phyloP scores from a whole-genome alignment of 2,329 filamentous ascomycete genomes.

The Scedosporium dehoogii region DNA sequence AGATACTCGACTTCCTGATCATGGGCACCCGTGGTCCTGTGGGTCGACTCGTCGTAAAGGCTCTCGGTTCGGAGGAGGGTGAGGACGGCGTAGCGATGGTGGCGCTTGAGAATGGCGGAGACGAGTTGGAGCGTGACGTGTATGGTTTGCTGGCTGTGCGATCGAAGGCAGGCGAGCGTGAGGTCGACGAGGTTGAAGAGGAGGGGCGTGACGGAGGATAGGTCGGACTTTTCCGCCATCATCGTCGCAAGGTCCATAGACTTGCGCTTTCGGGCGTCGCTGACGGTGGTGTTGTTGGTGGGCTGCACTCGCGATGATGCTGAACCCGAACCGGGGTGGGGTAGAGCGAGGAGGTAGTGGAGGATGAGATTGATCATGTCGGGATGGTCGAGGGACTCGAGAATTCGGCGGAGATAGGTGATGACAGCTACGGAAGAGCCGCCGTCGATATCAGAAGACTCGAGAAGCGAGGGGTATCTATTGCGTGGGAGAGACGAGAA shows the following conservation, averaged over 20 bases:
- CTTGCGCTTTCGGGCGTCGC: slow-evolving; percentile 69
- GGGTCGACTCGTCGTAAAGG: slow-evolving; percentile 42
- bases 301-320: neutral
- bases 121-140: slow-evolving; percentile 81
- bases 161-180: slow-evolving; percentile 74
- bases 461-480: slow-evolving; percentile 87
- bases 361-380: slow-evolving; percentile 92
- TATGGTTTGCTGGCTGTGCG: slow-evolving; percentile 78
- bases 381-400: slow-evolving; percentile 84
- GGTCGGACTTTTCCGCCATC: slow-evolving; percentile 61
- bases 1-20: slow-evolving; percentile 66
- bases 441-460: slow-evolving; percentile 94
- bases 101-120: slow-evolving; percentile 74
- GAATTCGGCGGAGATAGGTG: slow-evolving; percentile 81
- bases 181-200: slow-evolving; percentile 92
- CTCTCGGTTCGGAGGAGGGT: slow-evolving; percentile 62
- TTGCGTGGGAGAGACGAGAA: neutral
- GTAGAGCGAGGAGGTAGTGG: slow-evolving; percentile 79
- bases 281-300: slow-evolving; percentile 37
- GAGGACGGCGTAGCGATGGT: slow-evolving; percentile 76
- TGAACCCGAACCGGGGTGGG: slow-evolving; percentile 31
- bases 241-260: slow-evolving; percentile 80
- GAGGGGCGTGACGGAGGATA: slow-evolving; percentile 63
- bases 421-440: slow-evolving; percentile 93
- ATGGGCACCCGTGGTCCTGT: slow-evolving; percentile 63